A percentile compares a stretch with the other conserved stretches of the same genome.
Evolutionary conservation across 345 rosid genomes (phyloP).

Genomic region (Eucalyptus tenuipes): DNA sequence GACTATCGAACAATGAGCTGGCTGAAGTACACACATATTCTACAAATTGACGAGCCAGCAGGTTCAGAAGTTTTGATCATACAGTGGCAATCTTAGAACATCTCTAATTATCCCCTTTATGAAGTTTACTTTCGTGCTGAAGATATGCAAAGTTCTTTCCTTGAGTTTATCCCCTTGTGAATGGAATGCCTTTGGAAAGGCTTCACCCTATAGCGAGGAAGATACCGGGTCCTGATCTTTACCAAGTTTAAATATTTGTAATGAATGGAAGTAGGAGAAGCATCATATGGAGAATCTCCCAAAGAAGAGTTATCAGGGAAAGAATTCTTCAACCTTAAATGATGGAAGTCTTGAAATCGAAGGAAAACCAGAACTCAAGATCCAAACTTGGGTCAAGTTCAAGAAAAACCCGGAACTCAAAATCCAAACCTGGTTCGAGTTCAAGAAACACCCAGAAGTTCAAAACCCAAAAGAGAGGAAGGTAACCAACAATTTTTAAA

Average conservation of each 20-base stretch:
- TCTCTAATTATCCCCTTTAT: neutral
- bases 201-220: neutral
- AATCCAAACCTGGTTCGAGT: too few species aligned
- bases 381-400: too few species aligned
- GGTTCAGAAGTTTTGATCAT: neutral
- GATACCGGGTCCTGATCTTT: neutral
- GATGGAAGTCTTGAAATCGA: neutral
- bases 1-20: neutral
- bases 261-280: neutral
- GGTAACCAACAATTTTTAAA: too few species aligned
- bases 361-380: too few species aligned
- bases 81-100: neutral
- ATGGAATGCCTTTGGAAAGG: neutral
- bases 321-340: neutral
- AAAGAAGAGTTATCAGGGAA: neutral
- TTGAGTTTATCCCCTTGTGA: neutral
- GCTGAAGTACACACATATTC: neutral
- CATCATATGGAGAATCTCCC: neutral
- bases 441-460: too few species aligned
- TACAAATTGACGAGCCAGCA: neutral
- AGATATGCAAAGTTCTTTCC: neutral
- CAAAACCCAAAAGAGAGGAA: too few species aligned
- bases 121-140: neutral
- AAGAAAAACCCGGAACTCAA: too few species aligned
- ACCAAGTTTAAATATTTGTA: neutral